Base-by-base conservation (phyloP, 2,329 filamentous ascomycete species). In the Colletotrichum sp. region DNA sequence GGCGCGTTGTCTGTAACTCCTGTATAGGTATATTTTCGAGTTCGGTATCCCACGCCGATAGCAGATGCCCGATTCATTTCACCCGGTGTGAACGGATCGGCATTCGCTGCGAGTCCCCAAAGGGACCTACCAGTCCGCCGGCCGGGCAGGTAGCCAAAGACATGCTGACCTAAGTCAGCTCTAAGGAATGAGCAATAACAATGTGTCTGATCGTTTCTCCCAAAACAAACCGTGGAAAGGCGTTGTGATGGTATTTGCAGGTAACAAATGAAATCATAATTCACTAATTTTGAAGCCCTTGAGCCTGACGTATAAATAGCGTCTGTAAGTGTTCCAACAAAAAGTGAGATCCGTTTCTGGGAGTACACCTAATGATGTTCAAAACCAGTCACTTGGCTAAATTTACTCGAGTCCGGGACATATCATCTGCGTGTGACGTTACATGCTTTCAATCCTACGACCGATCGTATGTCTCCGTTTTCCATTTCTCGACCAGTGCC, bases 101-200 rank as follows among this genome's bases (percentile, higher is more conserved):
- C 18, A 49, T 1, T 3, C 44, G 44, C 18, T 12, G 1, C 7
- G 1, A n/a, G 1, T 6, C 44, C 16, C 44, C 18, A 21, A 1
- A 49, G 18, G 10, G 6, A 49, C 18, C 18, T 1, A 49, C 39
- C 39, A 10, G 18, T 49, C 44, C 9, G 18, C 39, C 18, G 44
- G 18, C 44, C 44, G 18, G 10, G 10, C 44, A 49, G 10, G 44
- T 0, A 49, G 10, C 10, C 18, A 49, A 12, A 12, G 18, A 49
- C 18, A 44, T 44, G 39, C 39, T n/a, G 18, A n/a, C 10, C 3
- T 49, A 0, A 1, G 18, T 3, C 2, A 12, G 10, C 44, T 49
- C 18, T 49, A n/a, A 21, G 10, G n/a, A 49, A 13, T 21, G 44
- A 49, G 44, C 18, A 49, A 49, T 0, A 49, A 21, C 5, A 12